Base-by-base conservation (phyloP, 129 eudicot genomes). In the Dittrichia graveolens region DNA sequence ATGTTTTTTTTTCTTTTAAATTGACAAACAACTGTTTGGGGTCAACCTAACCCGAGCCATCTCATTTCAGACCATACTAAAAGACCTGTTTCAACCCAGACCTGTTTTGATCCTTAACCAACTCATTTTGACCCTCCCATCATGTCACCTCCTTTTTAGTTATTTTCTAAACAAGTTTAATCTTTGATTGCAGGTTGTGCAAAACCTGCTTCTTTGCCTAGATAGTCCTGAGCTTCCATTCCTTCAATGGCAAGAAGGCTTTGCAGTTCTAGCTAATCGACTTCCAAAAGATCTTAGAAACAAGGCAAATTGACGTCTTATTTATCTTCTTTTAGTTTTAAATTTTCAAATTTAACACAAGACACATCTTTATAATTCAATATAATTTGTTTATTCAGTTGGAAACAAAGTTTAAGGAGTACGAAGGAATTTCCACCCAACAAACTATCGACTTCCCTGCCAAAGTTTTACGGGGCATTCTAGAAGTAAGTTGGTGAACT, bases 241-340 rank as follows among this genome's bases (percentile, higher is more conserved):
- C 80, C 91, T 95, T 62, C 99, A 95, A 71, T 95, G 99, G 99
- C 99, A 95, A 86, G 99, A 95, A 77, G 86, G 94, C 87, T 84
- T 90, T 77, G 91, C 99, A 61, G 99, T 95, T 16, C 69, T 91
- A 67, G 96, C 99, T 39, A 95, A 85, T 65, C 92, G 99, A 59
- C 97, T 95, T 66, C 87, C 85, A n/a, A 95, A 95, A 82, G 89
- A 88, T 67, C 90, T 95, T 40, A 88, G 86, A 90, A 70, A 55
- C 67, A 88, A 86, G 80, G 99, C 80, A 75, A 77, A 45, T 71
- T 14, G 3, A 49, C 42, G 0, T 73, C 5, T 58, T 43, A 53
- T 69, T 70, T 8, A 41, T 55, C 10, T 59, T 64, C 50, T 35
- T 48, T 55, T 14, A 24, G 31, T 2, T 24, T 24, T 24, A 24